A percentile compares a stretch with the other conserved stretches of the same genome.
Evolutionary conservation across 352 stramenopile species (phyloP).

Genomic region (Phytophthora pistaciae): DNA sequence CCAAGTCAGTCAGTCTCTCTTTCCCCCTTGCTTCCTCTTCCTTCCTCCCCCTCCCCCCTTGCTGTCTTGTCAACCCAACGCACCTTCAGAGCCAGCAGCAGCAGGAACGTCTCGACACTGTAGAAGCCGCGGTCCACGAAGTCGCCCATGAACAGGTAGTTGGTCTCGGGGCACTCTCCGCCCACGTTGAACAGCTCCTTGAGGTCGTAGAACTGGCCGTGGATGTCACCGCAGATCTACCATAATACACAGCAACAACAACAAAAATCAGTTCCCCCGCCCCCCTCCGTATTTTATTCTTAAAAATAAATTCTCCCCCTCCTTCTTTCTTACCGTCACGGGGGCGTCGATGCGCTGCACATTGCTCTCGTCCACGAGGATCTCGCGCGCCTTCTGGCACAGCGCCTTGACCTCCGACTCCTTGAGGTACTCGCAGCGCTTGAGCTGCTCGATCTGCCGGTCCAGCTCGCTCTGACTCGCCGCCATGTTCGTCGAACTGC

Average conservation of each 20-base stretch:
- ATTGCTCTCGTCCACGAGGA: constrained; percentile 99
- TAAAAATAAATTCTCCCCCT: neutral
- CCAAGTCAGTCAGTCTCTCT: constrained; percentile 1
- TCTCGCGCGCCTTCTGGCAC: constrained; percentile 98
- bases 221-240: constrained; percentile 99
- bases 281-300: neutral
- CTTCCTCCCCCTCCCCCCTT: neutral
- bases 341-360: constrained; percentile 99
- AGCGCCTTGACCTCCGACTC: constrained; percentile 98
- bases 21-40: neutral
- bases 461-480: constrained; percentile 89
- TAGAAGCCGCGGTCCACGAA: constrained; percentile 99
- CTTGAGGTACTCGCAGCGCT: constrained; percentile 98
- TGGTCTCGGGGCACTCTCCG: constrained; percentile 98
- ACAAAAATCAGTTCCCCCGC: constrained; percentile 15
- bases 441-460: constrained; percentile 90
- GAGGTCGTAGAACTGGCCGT: constrained; percentile 99
- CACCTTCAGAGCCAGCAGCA: constrained; percentile 98
- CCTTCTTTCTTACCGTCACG: constrained; percentile 93
- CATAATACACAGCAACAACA: neutral
- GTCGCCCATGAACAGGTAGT: constrained; percentile 99
- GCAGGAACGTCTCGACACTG: constrained; percentile 99
- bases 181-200: constrained; percentile 99
- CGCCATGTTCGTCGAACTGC: constrained; percentile 47
- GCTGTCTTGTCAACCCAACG: constrained; percentile 1